Conservation (phyloP, 2,329 filamentous ascomycete species). For the Thermochaetoides dissita region DNA sequence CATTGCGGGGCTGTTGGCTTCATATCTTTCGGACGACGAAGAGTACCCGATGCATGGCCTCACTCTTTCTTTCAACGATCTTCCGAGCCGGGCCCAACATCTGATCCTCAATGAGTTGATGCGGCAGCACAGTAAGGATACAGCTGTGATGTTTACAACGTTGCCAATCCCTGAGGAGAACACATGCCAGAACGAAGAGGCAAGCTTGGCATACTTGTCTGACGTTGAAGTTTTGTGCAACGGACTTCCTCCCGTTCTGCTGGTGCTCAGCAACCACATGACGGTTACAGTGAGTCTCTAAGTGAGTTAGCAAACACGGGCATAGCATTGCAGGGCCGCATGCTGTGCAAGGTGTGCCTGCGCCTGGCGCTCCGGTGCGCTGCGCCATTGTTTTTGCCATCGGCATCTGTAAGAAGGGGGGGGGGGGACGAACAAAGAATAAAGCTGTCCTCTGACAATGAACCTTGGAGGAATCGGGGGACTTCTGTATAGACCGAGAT, state of each 20-base stretch:
- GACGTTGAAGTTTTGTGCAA: conserved; percentile 68
- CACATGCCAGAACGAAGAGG: conserved; percentile 54
- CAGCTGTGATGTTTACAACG: conserved; percentile 71
- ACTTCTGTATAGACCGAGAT: background rate
- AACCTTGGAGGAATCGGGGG: background rate
- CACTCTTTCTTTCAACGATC: conserved; percentile 70
- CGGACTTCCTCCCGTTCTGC: conserved; percentile 58
- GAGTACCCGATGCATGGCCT: conserved; percentile 46
- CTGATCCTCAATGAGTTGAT: conserved; percentile 79
- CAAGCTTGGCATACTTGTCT: conserved; percentile 60
- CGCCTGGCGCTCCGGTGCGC: background rate
- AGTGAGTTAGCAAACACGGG: background rate
- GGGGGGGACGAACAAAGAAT: conserved; percentile 8
- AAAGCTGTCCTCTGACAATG: conserved; percentile 1
- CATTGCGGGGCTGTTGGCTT: conserved; percentile 31
- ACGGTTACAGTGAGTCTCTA: conserved; percentile 68
- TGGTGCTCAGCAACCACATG: conserved; percentile 82
- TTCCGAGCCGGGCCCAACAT: conserved; percentile 73
- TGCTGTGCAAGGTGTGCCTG: background rate
- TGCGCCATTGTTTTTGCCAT: conserved; percentile 3
- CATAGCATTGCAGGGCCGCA: no score
- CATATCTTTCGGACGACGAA: conserved; percentile 27
- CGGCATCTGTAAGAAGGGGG: background rate
- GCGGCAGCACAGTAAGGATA: conserved; percentile 49
- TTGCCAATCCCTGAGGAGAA: conserved; percentile 68